These are phyloP conservation scores for Ophiostoma angusticollis DNA, from an alignment of 2,329 filamentous ascomycete genomes.

Conservation along the genomic window DNA sequence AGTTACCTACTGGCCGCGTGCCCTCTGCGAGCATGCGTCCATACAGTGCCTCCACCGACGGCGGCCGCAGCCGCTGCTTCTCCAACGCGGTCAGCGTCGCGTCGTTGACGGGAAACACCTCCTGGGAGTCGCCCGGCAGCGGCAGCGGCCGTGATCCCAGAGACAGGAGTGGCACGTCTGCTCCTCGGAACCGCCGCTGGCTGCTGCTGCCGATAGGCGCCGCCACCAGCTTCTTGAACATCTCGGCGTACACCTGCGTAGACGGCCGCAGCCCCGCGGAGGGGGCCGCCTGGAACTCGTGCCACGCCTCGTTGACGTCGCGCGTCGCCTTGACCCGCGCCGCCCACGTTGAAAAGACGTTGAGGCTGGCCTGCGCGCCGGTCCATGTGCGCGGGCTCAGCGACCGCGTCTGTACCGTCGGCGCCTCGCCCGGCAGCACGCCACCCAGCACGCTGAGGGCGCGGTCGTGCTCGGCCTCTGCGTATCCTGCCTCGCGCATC, in stretches of 20 bases:
- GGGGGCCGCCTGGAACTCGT: constrained; percentile 29
- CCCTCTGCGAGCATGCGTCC: constrained; percentile 39
- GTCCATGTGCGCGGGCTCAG: constrained; percentile 22
- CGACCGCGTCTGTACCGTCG: constrained; percentile 43
- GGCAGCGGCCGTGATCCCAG: constrained; percentile 14
- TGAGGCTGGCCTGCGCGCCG: constrained; percentile 19
- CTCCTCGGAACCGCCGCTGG: neutral
- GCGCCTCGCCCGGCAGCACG: constrained; percentile 33
- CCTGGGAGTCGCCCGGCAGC: constrained; percentile 47
- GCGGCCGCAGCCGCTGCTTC: constrained; percentile 47
- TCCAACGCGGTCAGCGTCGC: constrained; percentile 52
- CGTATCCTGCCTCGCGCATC: constrained; percentile 45
- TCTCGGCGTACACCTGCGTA: constrained; percentile 39
- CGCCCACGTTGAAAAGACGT: constrained; percentile 35
- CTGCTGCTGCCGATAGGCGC: constrained; percentile 13
- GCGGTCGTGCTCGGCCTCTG: constrained; percentile 31
- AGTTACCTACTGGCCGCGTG: constrained; percentile 34
- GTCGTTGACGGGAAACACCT: constrained; percentile 41
- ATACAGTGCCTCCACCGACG: constrained; percentile 46
- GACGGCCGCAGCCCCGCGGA: constrained; percentile 23
- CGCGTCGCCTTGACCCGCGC: constrained; percentile 45
- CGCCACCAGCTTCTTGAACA: constrained; percentile 45
- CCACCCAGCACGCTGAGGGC: constrained; percentile 42
- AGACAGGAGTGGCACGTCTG: too few relatives aligned
- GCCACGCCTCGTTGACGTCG: constrained; percentile 50